Conservation (phyloP, 2,329 filamentous ascomycete species). For the Diplodia seriata region DNA sequence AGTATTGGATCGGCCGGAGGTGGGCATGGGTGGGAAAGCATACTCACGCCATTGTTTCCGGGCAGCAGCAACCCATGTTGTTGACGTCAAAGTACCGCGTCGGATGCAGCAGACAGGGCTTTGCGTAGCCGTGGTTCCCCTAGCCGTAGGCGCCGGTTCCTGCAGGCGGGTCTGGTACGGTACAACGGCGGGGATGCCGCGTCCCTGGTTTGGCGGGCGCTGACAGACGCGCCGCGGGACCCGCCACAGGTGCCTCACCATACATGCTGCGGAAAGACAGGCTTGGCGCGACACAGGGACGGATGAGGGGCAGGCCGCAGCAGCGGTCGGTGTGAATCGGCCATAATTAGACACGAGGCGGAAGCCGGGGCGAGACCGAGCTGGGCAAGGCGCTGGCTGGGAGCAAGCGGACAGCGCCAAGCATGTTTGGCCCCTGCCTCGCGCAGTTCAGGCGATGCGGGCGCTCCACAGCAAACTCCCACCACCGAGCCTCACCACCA, state of each 20-base stretch:
- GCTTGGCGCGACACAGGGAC: neutral
- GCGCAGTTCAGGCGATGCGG: conserved; percentile 9
- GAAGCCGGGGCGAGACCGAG: conserved; percentile 7
- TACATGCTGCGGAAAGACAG: neutral
- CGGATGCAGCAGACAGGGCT: conserved; percentile 2
- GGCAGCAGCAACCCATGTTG: conserved; percentile 5
- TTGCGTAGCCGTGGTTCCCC: conserved; percentile 20
- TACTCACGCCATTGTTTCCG: conserved; percentile 8
- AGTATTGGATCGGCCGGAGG: conserved; percentile 5
- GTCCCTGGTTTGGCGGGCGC: neutral
- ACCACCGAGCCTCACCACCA: conserved; percentile 17
- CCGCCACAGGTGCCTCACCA: neutral
- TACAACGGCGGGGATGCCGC: conserved; percentile 20
- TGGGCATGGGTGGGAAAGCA: neutral
- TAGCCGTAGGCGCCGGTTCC: conserved; percentile 19
- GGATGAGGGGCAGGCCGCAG: neutral
- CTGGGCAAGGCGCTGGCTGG: conserved; percentile 9
- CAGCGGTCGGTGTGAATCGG: neutral
- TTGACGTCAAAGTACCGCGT: conserved; percentile 20
- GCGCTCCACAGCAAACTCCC: conserved; percentile 26
- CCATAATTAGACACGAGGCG: conserved; percentile 29
- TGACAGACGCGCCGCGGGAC: neutral
- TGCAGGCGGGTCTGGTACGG: conserved; percentile 13
- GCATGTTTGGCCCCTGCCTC: conserved; percentile 26
- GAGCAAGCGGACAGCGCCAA: conserved; percentile 8